Base-by-base conservation (phyloP, 1,284 basidiomycete genomes). In the Heimioporus punctisporus region DNA sequence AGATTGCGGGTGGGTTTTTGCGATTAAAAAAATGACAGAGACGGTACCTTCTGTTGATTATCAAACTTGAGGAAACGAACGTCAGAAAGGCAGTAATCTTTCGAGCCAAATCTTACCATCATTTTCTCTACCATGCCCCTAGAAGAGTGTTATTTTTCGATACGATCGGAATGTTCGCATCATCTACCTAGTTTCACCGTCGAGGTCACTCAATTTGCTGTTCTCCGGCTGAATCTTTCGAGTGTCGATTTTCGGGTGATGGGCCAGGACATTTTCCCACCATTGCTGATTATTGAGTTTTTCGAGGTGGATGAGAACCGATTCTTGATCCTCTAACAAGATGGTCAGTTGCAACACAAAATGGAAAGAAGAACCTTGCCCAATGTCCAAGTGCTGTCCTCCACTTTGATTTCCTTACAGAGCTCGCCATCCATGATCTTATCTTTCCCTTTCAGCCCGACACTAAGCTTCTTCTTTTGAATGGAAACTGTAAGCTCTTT, bases 51-150 rank as follows among this genome's bases (percentile, higher is more conserved):
- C 74, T 98, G 97, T 67, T 95, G 92, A 66, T 98, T 98, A 72
- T 99, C 97, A 64, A 95, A 98, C 95, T 97, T 66, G 46, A 51
- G 46, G 51, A 46, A 28, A 42, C 44, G 24, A 47, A 34, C 51
- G 50, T 64, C 46, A 62, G 51, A 48, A 34, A 24, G 52, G 40
- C 17, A 52, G 37, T 4, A 30, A 46, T 6, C 5, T 40, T 49
- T 15, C 34, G n/a, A 45, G 14, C 6, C 31, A 26, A 21, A 63
- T 69, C 90, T 64, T 74, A 95, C 96, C 97, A 99, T 99, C 97
- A 99, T 99, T 79, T 99, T 99, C 75, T 99, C 97, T 1, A 99
- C 97, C 93, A 99, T 94, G 0, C 93, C 94, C 63, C 97, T 92
- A 66, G 52, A 55, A 52, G 17, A 49, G 46, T n/a, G 48, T 61